Conservation (phyloP, 306 rosid species). For the Cicer arietinum region DNA sequence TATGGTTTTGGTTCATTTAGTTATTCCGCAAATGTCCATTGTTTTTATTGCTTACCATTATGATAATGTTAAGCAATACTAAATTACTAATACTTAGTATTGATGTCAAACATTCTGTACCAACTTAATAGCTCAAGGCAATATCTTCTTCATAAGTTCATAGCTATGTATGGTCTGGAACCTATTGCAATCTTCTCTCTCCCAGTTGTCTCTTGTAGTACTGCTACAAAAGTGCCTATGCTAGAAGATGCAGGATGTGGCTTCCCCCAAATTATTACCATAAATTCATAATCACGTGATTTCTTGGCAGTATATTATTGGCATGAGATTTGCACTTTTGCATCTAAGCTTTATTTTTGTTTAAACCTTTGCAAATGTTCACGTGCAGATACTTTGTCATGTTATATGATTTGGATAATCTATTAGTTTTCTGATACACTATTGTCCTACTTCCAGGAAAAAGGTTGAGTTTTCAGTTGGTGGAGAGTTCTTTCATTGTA, state of each 20-base stretch:
- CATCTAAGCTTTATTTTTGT: conserved; percentile 27
- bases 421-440: conserved; percentile 35
- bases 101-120: conserved; percentile 11
- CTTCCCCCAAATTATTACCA: conserved; percentile 32
- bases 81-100: conserved; percentile 23
- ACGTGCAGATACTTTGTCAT: conserved; percentile 19
- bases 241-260: conserved; percentile 34
- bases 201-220: conserved; percentile 15
- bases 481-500: conserved; percentile 86
- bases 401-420: conserved; percentile 28
- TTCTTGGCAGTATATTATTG: conserved; percentile 36
- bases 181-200: conserved; percentile 27
- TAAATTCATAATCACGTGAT: conserved; percentile 13
- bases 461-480: conserved; percentile 79
- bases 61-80: conserved; percentile 32
- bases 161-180: conserved; percentile 27
- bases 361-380: conserved; percentile 26
- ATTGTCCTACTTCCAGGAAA: conserved; percentile 61
- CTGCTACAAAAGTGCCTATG: conserved; percentile 2
- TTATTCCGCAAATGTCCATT: conserved; percentile 32
- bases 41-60: conserved; percentile 25
- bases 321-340: conserved; percentile 27
- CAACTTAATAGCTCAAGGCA: conserved; percentile 25
- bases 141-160: conserved; percentile 28
- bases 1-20: conserved; percentile 39